Evolutionary conservation across 352 stramenopile species (phyloP).

Genomic region (Phytophthora cryptogea): DNA sequence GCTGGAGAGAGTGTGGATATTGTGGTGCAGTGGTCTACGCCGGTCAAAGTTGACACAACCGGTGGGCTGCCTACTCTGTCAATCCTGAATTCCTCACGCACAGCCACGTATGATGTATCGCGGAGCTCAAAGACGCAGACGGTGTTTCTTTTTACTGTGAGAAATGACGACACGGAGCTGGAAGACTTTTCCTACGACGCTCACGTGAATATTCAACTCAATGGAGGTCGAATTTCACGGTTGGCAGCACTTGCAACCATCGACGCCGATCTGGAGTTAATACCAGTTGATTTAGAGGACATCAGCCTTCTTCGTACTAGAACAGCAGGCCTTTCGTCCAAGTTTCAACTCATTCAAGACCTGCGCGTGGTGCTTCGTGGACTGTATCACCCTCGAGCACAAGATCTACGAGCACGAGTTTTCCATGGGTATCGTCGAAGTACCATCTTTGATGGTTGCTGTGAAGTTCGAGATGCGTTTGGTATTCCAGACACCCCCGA

Average conservation of each 20-base stretch:
- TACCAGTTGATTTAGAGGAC: constrained; percentile 26
- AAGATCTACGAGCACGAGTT: constrained; percentile 53
- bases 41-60: constrained; percentile 42
- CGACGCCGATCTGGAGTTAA: constrained; percentile 47
- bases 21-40: constrained; percentile 59
- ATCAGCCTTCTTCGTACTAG: constrained; percentile 24
- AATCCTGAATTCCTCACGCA: constrained; percentile 40
- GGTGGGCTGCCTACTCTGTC: constrained; percentile 40
- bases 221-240: constrained; percentile 57
- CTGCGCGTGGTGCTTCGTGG: constrained; percentile 59
- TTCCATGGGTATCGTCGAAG: constrained; percentile 50
- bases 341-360: constrained; percentile 60
- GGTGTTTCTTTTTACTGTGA: constrained; percentile 60
- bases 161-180: constrained; percentile 9
- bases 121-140: constrained; percentile 44
- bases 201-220: constrained; percentile 42
- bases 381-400: constrained; percentile 68
- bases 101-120: constrained; percentile 44
- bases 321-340: constrained; percentile 49
- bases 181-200: constrained; percentile 62
- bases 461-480: constrained; percentile 42
- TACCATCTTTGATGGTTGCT: constrained; percentile 57
- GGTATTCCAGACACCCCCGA: constrained; percentile 40
- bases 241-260: constrained; percentile 37
- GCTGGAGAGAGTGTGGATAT: constrained; percentile 68